phyloP scores from a whole-genome alignment of 2,329 filamentous ascomycete genomes.

The Pseudocercospora cruenta region DNA sequence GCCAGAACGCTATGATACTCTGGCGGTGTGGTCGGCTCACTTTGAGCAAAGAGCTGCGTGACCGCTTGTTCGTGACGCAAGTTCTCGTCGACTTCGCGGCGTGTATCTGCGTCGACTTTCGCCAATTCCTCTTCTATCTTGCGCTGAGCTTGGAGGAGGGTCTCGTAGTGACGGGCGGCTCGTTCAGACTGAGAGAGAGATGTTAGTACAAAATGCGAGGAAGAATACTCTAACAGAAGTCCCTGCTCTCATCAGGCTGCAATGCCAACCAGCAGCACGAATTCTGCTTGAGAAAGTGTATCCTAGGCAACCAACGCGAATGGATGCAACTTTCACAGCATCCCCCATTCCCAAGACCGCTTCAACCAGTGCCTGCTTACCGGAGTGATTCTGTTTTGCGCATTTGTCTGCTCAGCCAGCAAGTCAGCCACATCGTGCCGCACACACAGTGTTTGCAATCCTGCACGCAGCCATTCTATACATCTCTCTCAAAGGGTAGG shows the following conservation, averaged over 20 bases:
- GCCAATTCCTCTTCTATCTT: slow-evolving; percentile 93
- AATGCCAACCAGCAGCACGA: slow-evolving; percentile 31
- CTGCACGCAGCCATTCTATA: neutral
- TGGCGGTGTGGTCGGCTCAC: slow-evolving; percentile 93
- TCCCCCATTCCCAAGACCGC: neutral
- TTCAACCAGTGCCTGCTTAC: slow-evolving; percentile 55
- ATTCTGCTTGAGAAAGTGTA: neutral
- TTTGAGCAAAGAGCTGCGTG: slow-evolving; percentile 66
- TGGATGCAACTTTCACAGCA: neutral
- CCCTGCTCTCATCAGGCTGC: neutral
- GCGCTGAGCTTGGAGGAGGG: slow-evolving; percentile 83
- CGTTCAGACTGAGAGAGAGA: slow-evolving; percentile 75
- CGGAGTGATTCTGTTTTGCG: slow-evolving; percentile 73
- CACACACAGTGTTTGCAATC: neutral
- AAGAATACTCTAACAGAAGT: neutral
- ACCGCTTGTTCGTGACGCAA: slow-evolving; percentile 83
- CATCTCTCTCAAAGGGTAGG: neutral
- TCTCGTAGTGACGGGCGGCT: slow-evolving; percentile 90
- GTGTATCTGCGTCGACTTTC: slow-evolving; percentile 81
- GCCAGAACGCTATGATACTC: slow-evolving; percentile 81
- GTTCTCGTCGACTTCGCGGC: slow-evolving; percentile 80
- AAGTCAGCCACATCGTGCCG: neutral
- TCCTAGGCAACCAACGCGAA: neutral
- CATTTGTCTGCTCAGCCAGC: slow-evolving; percentile 16
- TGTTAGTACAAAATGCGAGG: slow-evolving; percentile 23